phyloP scores from a whole-genome alignment of 2,329 filamentous ascomycete species.

The Beauveria bassiana region DNA sequence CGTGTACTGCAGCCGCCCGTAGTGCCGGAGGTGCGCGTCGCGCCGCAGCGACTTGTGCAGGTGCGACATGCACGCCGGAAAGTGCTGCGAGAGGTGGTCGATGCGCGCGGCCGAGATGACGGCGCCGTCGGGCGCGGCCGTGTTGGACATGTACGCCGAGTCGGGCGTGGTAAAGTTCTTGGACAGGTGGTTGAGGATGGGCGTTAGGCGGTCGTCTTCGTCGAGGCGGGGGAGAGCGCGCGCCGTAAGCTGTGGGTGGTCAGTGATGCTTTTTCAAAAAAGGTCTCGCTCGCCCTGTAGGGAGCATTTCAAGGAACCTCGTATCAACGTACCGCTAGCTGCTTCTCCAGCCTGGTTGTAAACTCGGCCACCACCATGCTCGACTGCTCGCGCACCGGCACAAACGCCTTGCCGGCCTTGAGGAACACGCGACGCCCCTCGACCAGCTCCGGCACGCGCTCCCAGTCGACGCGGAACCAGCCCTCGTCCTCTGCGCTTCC shows the following conservation, averaged over 20 bases:
- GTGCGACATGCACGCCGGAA: constrained; percentile 90
- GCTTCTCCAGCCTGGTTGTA: constrained; percentile 66
- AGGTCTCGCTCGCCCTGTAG: background rate
- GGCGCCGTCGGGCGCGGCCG: constrained; percentile 57
- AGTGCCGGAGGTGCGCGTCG: constrained; percentile 89
- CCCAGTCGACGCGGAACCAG: constrained; percentile 98
- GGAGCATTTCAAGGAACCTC: background rate
- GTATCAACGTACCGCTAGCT: constrained; percentile 59
- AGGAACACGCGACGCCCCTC: constrained; percentile 72
- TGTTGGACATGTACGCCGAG: constrained; percentile 61
- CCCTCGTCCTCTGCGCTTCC: constrained; percentile 60
- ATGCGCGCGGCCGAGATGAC: constrained; percentile 73
- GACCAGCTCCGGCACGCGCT: constrained; percentile 81
- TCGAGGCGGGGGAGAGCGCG: constrained; percentile 85
- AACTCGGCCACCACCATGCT: constrained; percentile 90
- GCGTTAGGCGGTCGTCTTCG: constrained; percentile 82
- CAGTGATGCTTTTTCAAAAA: background rate
- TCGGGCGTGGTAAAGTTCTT: constrained; percentile 94
- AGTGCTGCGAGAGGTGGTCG: constrained; percentile 70
- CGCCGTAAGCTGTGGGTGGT: constrained; percentile 61
- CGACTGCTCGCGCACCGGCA: constrained; percentile 77
- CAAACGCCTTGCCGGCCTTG: constrained; percentile 78
- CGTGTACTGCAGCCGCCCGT: constrained; percentile 84
- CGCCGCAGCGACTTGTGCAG: constrained; percentile 79
- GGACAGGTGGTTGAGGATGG: constrained; percentile 67